Base-by-base conservation (phyloP, 2,329 filamentous ascomycete species). In the Helicocarpus griseus region DNA sequence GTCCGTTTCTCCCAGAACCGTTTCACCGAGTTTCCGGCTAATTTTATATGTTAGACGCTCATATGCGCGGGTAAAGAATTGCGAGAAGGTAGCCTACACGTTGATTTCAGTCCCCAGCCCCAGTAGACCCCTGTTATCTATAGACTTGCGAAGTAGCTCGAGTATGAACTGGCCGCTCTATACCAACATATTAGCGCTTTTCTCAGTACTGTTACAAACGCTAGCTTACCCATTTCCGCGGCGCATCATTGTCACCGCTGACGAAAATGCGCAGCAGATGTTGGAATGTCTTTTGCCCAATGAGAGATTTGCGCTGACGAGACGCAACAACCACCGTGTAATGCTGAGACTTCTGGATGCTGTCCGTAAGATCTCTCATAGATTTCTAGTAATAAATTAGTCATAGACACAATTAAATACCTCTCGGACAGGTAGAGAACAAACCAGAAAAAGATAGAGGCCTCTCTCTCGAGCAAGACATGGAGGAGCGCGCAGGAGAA, bases 131-230 rank as follows among this genome's bases (percentile, higher is more conserved):
- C 53, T 46, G 26, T 53, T 51, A 3, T 51, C 48, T 14, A 56
- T 22, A 24, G 52, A 56, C 11, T 55, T 54, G 8, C 50, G 48
- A 3, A 61, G 22, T 19, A 61, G 29, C 48, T 64, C 62, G 14
- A 58, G 46, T 4, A 65, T 40, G 14, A 59, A 46, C 40, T 61
- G 63, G 1, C 62, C 63, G 19, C 56, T 55, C 63, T 65, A 24
- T 24, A 31, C 19, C 4, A 13, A 36, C 28, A 14, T 11, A 14
- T 60, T 24, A 61, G 57, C 26, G n/a, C 44, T 26, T 7, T 31
- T 28, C 17, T 24, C 31, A 22, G 5, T 22, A 38, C 4, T n/a
- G 6, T 7, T 29, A 5, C 31, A 24, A 40, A 21, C 3, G n/a
- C 3, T 14, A 14, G 33, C 48, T 45, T 55, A 65, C 61, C 55